phyloP scores from a whole-genome alignment of 2,329 filamentous ascomycete species.

The Neospermospora avenae region DNA sequence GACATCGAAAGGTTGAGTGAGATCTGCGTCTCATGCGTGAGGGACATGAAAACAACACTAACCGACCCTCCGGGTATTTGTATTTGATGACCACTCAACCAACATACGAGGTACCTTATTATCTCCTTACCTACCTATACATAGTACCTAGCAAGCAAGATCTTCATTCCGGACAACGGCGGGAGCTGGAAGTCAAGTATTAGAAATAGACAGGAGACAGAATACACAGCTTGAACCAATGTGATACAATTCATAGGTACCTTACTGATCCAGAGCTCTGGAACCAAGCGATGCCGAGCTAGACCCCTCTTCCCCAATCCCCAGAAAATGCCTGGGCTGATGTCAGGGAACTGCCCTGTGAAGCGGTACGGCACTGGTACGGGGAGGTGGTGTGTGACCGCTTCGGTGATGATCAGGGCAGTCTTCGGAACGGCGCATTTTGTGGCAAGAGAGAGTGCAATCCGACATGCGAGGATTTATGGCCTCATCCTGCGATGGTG shows the following conservation, averaged over 20 bases:
- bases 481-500: no score
- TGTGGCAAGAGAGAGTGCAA: no score
- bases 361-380: neutral
- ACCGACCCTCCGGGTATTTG: slow-evolving; percentile 2
- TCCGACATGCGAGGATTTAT: no score
- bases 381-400: neutral
- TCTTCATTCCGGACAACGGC: neutral
- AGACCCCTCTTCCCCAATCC: neutral
- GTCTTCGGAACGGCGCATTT: no score
- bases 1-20: neutral
- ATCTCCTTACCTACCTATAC: neutral
- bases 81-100: neutral
- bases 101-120: neutral
- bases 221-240: neutral
- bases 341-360: neutral
- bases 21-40: neutral
- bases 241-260: neutral
- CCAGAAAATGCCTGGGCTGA: neutral
- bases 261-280: neutral
- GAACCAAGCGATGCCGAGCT: neutral
- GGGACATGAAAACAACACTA: neutral
- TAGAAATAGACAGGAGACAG: neutral
- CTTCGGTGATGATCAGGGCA: neutral
- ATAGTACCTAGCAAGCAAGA: neutral
- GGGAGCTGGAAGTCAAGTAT: neutral